Evolutionary conservation across 2,329 filamentous ascomycete species (phyloP).

Genomic region (Fusarium sp.): DNA sequence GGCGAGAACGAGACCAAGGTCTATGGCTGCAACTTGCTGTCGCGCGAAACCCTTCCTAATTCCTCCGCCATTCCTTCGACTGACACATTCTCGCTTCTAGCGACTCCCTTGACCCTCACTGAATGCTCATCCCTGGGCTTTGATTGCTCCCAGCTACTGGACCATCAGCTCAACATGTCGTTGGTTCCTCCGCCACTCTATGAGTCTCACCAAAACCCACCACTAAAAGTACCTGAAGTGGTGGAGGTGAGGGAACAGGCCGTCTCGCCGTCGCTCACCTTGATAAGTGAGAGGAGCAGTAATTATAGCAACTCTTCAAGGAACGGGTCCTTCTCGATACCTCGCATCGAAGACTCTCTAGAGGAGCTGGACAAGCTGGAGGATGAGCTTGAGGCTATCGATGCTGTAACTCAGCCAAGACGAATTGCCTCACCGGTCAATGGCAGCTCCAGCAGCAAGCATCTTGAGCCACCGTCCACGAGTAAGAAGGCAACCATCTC

Average conservation of each 20-base stretch:
- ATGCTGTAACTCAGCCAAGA: constrained; percentile 52
- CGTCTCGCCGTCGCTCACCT: constrained; percentile 49
- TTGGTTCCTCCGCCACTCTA: constrained; percentile 42
- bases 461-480: constrained; percentile 33
- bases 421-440: constrained; percentile 48
- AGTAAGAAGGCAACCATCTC: constrained; percentile 19
- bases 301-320: constrained; percentile 51
- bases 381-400: constrained; percentile 69
- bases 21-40: constrained; percentile 66
- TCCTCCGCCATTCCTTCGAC: constrained; percentile 34
- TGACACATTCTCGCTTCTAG: constrained; percentile 61
- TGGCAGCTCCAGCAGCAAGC: constrained; percentile 10
- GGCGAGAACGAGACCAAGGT: constrained; percentile 45
- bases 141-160: constrained; percentile 23
- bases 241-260: constrained; percentile 47
- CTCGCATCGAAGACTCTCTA: constrained; percentile 73
- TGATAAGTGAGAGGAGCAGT: constrained; percentile 46
- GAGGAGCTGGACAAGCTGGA: constrained; percentile 72
- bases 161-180: constrained; percentile 38
- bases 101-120: constrained; percentile 54
- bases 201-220: constrained; percentile 31
- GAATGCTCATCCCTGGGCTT: constrained; percentile 32
- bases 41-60: constrained; percentile 47
- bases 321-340: constrained; percentile 49
- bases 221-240: constrained; percentile 48